Percentiles rank a stretch among this genome's conserved stretches.
Evolutionary conservation across 2,329 filamentous ascomycete species (phyloP).

Genomic region (Cadophora malorum): DNA sequence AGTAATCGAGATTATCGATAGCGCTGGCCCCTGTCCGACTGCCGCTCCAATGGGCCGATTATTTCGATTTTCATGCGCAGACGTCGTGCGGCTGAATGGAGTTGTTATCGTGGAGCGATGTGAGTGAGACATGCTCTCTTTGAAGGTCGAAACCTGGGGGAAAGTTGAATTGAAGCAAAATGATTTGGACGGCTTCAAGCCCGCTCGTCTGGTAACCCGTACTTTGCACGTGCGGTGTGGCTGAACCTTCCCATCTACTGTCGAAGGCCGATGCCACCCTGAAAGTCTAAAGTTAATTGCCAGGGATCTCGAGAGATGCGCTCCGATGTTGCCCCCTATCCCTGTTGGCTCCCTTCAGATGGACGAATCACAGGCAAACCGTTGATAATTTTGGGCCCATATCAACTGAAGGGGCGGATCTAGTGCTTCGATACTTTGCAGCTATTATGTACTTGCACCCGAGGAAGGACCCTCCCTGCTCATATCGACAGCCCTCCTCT

Average conservation of each 20-base stretch:
- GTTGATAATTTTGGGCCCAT: slow-evolving; percentile 26
- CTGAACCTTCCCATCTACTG: neutral
- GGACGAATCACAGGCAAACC: slow-evolving; percentile 12
- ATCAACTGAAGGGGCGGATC: slow-evolving; percentile 6
- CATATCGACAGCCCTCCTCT: neutral
- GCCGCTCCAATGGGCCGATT: slow-evolving; percentile 13
- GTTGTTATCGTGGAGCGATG: neutral
- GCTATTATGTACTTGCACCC: slow-evolving; percentile 20
- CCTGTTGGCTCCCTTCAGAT: neutral
- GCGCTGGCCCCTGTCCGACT: slow-evolving; percentile 8
- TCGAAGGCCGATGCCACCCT: slow-evolving; percentile 13
- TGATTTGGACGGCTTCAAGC: neutral
- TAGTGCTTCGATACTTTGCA: neutral
- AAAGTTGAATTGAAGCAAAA: neutral
- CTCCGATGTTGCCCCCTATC: slow-evolving; percentile 25
- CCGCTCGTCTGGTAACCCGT: neutral
- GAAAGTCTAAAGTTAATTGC: neutral
- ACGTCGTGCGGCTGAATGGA: slow-evolving; percentile 16
- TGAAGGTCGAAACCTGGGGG: neutral
- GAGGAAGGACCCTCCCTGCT: neutral
- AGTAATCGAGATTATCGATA: slow-evolving; percentile 20
- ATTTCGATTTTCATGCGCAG: neutral
- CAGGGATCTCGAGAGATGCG: slow-evolving; percentile 7
- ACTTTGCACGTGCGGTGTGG: slow-evolving; percentile 9
- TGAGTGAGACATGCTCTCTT: slow-evolving; percentile 5